Conservation (phyloP, 495 filamentous ascomycete species). For the Penicillium diatomitis region DNA sequence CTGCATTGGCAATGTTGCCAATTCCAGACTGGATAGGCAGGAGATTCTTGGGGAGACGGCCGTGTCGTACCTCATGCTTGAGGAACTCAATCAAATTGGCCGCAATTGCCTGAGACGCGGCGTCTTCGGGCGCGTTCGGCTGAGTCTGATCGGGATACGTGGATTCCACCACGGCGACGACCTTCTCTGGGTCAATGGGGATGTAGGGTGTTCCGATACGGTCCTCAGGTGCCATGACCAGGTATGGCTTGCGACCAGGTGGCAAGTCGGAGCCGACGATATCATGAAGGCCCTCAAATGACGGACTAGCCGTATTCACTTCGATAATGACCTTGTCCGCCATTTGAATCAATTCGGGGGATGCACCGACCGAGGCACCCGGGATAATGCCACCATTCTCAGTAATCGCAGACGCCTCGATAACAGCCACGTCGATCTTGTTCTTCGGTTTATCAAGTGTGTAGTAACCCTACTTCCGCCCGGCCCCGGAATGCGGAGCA, state of each 20-base stretch:
- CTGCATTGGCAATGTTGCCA: slow-evolving; percentile 91
- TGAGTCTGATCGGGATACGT: slow-evolving; percentile 77
- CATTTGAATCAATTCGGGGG: slow-evolving; percentile 80
- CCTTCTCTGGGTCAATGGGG: slow-evolving; percentile 81
- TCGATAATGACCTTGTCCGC: slow-evolving; percentile 91
- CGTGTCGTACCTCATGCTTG: slow-evolving; percentile 67
- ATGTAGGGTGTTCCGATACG: slow-evolving; percentile 77
- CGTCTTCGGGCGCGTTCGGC: slow-evolving; percentile 70
- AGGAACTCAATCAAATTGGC: slow-evolving; percentile 80
- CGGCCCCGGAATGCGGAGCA: slow-evolving; percentile 3
- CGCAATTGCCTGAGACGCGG: slow-evolving; percentile 61
- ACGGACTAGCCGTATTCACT: slow-evolving; percentile 80
- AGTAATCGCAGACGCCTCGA: slow-evolving; percentile 86
- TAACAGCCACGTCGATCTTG: slow-evolving; percentile 72
- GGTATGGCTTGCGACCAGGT: slow-evolving; percentile 72
- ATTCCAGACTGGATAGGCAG: slow-evolving; percentile 85
- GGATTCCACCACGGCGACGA: slow-evolving; percentile 78
- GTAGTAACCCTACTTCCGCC: slow-evolving; percentile 55
- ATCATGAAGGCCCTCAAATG: slow-evolving; percentile 83
- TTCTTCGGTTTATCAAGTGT: slow-evolving; percentile 65
- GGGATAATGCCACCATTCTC: slow-evolving; percentile 87
- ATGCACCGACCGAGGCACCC: slow-evolving; percentile 78
- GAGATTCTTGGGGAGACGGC: slow-evolving; percentile 67
- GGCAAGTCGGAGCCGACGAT: slow-evolving; percentile 82
- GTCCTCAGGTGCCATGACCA: slow-evolving; percentile 72